Percentiles rank a stretch among this genome's conserved stretches.
phyloP scores from a whole-genome alignment of 306 rosid species.

The Castanopsis chinensis region DNA sequence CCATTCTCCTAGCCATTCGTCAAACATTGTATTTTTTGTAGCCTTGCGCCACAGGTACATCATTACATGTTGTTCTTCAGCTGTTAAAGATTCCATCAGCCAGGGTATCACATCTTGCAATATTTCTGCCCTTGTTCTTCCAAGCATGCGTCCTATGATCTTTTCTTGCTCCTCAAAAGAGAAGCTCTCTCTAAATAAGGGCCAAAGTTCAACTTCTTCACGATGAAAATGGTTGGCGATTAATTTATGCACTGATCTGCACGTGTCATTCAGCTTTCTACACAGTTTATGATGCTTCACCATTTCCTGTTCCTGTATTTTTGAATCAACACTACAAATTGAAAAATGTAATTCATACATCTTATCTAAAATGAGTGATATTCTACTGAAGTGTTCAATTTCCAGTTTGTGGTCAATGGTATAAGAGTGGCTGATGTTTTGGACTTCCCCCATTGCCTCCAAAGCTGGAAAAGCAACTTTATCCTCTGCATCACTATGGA shows the following conservation, averaged over 20 bases:
- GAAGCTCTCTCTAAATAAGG: conserved; percentile 64
- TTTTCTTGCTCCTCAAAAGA: conserved; percentile 73
- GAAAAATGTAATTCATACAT: conserved; percentile 51
- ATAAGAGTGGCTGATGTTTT: conserved; percentile 86
- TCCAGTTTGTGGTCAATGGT: conserved; percentile 80
- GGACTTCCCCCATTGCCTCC: conserved; percentile 68
- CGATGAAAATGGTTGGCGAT: conserved; percentile 63
- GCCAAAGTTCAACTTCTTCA: conserved; percentile 88
- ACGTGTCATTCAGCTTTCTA: conserved; percentile 62
- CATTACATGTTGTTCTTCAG: conserved; percentile 68
- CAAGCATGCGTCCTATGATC: conserved; percentile 79
- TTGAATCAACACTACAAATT: conserved; percentile 36
- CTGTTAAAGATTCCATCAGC: conserved; percentile 78
- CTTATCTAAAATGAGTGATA: conserved; percentile 66
- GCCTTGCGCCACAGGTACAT: conserved; percentile 79
- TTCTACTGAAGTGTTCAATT: conserved; percentile 49
- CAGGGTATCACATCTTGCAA: conserved; percentile 94
- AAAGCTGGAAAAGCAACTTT: conserved; percentile 93
- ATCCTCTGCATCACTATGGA: conserved; percentile 91
- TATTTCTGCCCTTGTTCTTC: conserved; percentile 73
- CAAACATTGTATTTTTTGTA: conserved; percentile 83
- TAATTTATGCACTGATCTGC: conserved; percentile 62
- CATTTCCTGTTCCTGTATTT: conserved; percentile 35
- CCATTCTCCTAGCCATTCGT: conserved; percentile 92
- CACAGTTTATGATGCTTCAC: conserved; percentile 45